These are phyloP conservation scores for Tolypocladium paradoxum DNA, from an alignment of 2,329 filamentous ascomycete species.

Conservation along the genomic window DNA sequence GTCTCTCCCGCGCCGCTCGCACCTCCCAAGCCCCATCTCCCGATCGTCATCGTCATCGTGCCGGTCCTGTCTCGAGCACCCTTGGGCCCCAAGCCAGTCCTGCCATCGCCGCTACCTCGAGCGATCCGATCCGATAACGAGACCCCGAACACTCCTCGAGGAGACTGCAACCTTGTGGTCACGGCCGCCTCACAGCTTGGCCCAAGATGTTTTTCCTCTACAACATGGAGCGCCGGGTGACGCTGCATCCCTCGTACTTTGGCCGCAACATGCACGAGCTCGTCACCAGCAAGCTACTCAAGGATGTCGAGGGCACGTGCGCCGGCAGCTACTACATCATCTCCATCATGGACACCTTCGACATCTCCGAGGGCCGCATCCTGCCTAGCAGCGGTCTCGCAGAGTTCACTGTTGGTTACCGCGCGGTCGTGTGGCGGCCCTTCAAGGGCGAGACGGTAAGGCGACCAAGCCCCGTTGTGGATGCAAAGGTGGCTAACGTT, in stretches of 20 bases:
- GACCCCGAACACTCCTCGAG: background rate
- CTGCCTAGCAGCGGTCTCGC: slow-evolving; percentile 84
- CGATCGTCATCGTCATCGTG: background rate
- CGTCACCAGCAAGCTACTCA: slow-evolving; percentile 78
- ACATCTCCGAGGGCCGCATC: slow-evolving; percentile 88
- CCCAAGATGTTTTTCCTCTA: slow-evolving; percentile 91
- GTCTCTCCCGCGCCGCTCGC: slow-evolving; percentile 4
- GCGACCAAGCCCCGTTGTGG: slow-evolving; percentile 6
- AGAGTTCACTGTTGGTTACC: slow-evolving; percentile 90
- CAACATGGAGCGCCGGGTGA: slow-evolving; percentile 89
- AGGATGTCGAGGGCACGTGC: slow-evolving; percentile 90
- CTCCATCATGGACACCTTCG: slow-evolving; percentile 92
- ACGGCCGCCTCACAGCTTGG: slow-evolving; percentile 1
- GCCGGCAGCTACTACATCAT: slow-evolving; percentile 96
- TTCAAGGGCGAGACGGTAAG: slow-evolving; percentile 96
- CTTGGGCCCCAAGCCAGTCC: background rate
- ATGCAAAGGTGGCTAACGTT: slow-evolving; percentile 18
- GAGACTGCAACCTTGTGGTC: background rate
- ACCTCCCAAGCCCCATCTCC: background rate
- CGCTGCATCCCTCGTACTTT: slow-evolving; percentile 94
- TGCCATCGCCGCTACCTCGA: background rate
- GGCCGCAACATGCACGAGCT: slow-evolving; percentile 87
- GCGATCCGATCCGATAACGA: background rate
- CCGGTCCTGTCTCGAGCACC: background rate
- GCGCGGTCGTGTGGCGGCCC: slow-evolving; percentile 92